A percentile compares a stretch with the other conserved stretches of the same genome.
These are phyloP conservation scores for Erythrophleum ivorense DNA, from an alignment of 331 rosid genomes.

Conservation along the genomic window DNA sequence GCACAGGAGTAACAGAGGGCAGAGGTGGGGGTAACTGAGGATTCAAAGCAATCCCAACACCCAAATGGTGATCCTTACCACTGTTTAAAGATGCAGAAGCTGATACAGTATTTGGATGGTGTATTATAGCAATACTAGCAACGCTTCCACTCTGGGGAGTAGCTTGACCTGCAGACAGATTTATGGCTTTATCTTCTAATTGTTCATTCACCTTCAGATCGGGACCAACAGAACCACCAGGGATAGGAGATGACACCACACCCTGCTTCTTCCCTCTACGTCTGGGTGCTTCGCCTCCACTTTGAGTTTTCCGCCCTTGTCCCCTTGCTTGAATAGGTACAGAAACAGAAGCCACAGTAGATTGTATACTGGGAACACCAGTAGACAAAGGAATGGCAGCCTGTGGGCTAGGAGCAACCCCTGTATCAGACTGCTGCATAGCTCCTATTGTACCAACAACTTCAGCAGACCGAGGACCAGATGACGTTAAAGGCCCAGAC, in stretches of 20 bases:
- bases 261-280: constrained; percentile 84
- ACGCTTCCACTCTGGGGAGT: constrained; percentile 44
- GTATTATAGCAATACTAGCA: constrained; percentile 45
- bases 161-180: constrained; percentile 52
- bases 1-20: constrained; percentile 52
- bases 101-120: constrained; percentile 42
- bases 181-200: constrained; percentile 49
- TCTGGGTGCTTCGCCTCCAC: constrained; percentile 59
- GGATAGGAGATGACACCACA: constrained; percentile 47
- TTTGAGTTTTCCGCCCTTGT: constrained; percentile 65
- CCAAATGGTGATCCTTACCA: constrained; percentile 50
- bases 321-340: constrained; percentile 64
- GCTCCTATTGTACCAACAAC: constrained; percentile 47
- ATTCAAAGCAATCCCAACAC: constrained; percentile 52
- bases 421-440: constrained; percentile 41
- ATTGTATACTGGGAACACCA: constrained; percentile 49
- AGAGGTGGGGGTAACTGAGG: constrained; percentile 50
- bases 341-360: constrained; percentile 46
- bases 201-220: constrained; percentile 60
- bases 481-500: constrained; percentile 50
- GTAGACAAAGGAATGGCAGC: constrained; percentile 50
- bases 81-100: constrained; percentile 50
- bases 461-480: constrained; percentile 53
- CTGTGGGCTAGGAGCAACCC: constrained; percentile 49
- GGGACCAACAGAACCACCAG: constrained; percentile 52